Conservation (phyloP, 148 eudicot genomes). For the Nepenthes mirabilis region DNA sequence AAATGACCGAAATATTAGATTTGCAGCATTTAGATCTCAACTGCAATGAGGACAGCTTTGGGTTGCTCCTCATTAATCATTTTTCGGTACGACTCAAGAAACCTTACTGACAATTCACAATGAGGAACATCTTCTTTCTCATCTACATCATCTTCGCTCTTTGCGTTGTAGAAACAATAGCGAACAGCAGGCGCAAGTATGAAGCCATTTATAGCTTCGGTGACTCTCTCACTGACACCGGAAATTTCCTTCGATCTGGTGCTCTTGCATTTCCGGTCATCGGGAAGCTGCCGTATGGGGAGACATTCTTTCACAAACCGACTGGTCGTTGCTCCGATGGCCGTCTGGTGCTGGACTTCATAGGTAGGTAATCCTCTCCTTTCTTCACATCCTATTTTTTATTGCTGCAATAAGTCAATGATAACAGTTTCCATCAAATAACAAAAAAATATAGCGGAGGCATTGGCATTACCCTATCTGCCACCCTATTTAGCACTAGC, state of each 20-base stretch:
- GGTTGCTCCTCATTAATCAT: too few relatives aligned
- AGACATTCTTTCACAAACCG: conserved; percentile 39
- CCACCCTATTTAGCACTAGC: conserved; percentile 45
- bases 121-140: conserved; percentile 3
- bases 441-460: conserved; percentile 45
- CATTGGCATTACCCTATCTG: conserved; percentile 41
- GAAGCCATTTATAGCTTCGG: conserved; percentile 36
- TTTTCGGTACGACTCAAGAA: neutral
- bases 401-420: neutral
- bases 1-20: too few relatives aligned
- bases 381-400: too few relatives aligned
- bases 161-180: neutral
- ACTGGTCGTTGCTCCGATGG: conserved; percentile 75
- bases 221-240: conserved; percentile 40
- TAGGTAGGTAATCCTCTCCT: too few relatives aligned
- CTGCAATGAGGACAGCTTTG: neutral
- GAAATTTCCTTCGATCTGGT: conserved; percentile 40
- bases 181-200: conserved; percentile 7
- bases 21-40: too few relatives aligned
- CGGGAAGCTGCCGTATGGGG: conserved; percentile 49
- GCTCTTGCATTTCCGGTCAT: conserved; percentile 46
- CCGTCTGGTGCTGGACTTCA: conserved; percentile 51
- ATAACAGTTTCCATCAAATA: neutral
- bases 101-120: conserved; percentile 1
- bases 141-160: neutral